phyloP scores from a whole-genome alignment of 139 green algal genomes.

The Gonium pectorale region DNA sequence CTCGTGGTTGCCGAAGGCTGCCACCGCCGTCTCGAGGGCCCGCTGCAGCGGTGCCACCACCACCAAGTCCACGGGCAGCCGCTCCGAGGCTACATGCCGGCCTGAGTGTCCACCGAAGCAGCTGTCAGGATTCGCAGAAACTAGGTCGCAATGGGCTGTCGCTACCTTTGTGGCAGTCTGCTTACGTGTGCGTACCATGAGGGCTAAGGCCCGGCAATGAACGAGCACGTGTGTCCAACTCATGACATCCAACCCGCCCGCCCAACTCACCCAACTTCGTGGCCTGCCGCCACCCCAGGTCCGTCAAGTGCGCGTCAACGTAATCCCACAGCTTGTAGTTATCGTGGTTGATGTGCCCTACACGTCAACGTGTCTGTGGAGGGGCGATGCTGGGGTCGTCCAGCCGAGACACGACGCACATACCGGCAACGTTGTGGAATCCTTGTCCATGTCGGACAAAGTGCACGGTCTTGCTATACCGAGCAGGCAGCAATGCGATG shows the following conservation, averaged over 20 bases:
- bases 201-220: too few relatives aligned
- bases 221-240: background rate
- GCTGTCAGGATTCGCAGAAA: too few relatives aligned
- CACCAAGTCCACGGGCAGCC: conserved; percentile 57
- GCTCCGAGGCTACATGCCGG: background rate
- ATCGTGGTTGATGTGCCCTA: conserved; percentile 41
- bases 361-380: background rate
- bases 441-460: conserved; percentile 63
- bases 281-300: conserved; percentile 63
- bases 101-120: background rate
- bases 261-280: conserved; percentile 46
- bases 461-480: conserved; percentile 57
- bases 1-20: conserved; percentile 48
- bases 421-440: conserved; percentile 73
- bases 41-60: conserved; percentile 62
- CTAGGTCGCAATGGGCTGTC: too few relatives aligned
- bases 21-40: conserved; percentile 65
- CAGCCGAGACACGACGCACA: background rate
- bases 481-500: background rate
- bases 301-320: conserved; percentile 67
- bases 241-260: background rate
- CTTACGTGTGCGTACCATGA: too few relatives aligned
- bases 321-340: conserved; percentile 51
- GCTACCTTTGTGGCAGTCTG: too few relatives aligned
- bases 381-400: too few relatives aligned